phyloP scores from a whole-genome alignment of 1,284 basidiomycete genomes.

The Cystobasidiaceae sp. region DNA sequence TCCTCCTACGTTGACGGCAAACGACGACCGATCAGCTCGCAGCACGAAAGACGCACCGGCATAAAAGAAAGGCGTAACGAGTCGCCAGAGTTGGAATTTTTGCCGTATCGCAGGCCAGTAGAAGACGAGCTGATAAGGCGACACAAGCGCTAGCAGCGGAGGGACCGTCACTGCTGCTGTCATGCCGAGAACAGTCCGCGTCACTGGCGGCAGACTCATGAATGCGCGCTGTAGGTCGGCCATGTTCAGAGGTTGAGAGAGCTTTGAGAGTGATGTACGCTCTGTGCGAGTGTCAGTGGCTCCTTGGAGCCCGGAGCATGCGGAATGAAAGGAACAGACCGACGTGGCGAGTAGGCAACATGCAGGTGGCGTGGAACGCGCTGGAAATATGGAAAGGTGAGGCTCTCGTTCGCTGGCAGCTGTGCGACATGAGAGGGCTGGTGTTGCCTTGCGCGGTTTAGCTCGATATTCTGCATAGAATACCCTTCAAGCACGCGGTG shows the following conservation, averaged over 20 bases:
- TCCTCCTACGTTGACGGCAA: too few species aligned
- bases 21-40: too few species aligned
- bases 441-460: too few species aligned
- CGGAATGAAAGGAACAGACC: too few species aligned
- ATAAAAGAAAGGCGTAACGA: constrained; percentile 70
- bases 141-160: constrained; percentile 57
- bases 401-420: too few species aligned
- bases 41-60: constrained; percentile 54
- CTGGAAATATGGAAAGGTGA: too few species aligned
- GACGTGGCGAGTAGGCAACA: too few species aligned
- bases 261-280: background rate
- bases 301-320: constrained; percentile 23
- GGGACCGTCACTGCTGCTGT: constrained; percentile 61
- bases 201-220: constrained; percentile 64
- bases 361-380: too few species aligned
- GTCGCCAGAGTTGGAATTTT: constrained; percentile 62
- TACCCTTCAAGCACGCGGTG: too few species aligned
- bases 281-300: background rate
- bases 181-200: constrained; percentile 63
- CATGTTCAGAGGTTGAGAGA: background rate
- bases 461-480: too few species aligned
- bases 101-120: constrained; percentile 38
- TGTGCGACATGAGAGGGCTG: too few species aligned
- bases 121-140: constrained; percentile 58
- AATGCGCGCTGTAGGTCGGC: constrained; percentile 23